Conservation (phyloP, 768 basidiomycete species). For the Xerocomellus dryophilus region DNA sequence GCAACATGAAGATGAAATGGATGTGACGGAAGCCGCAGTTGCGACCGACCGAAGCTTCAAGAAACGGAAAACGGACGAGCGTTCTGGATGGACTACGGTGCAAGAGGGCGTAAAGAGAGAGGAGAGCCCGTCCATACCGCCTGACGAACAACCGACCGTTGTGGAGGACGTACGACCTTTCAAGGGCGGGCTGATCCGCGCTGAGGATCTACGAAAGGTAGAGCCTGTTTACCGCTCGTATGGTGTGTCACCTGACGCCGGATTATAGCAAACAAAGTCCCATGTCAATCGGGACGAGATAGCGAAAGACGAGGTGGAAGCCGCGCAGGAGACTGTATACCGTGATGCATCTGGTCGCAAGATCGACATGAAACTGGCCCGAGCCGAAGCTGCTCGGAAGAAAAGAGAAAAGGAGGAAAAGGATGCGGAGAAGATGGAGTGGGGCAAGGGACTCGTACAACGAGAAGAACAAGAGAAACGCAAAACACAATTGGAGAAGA, state of each 20-base stretch:
- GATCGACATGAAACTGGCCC: constrained; percentile 83
- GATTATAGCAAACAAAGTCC: constrained; percentile 38
- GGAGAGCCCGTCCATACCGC: constrained; percentile 50
- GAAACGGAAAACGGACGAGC: constrained; percentile 56
- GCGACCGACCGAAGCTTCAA: constrained; percentile 78
- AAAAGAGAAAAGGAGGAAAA: constrained; percentile 83
- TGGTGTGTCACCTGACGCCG: background rate
- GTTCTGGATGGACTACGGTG: constrained; percentile 67
- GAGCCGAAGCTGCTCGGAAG: constrained; percentile 76
- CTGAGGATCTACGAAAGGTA: constrained; percentile 69
- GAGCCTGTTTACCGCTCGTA: background rate
- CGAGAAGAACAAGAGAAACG: constrained; percentile 71
- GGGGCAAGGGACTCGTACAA: constrained; percentile 96
- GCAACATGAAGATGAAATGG: constrained; percentile 52
- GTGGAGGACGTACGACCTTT: constrained; percentile 49
- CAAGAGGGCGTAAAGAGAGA: constrained; percentile 49
- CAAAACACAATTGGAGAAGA: constrained; percentile 63
- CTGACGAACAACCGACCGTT: constrained; percentile 67
- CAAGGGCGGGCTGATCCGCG: constrained; percentile 74
- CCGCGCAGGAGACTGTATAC: constrained; percentile 88
- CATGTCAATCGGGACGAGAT: constrained; percentile 37
- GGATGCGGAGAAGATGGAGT: constrained; percentile 92
- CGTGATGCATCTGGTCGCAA: constrained; percentile 85
- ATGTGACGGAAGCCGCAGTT: constrained; percentile 62
- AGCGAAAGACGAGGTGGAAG: constrained; percentile 46